A percentile compares a stretch with the other conserved stretches of the same genome.
Conservation (phyloP, 2,329 filamentous ascomycete species). For the Colletotrichum godetiae region DNA sequence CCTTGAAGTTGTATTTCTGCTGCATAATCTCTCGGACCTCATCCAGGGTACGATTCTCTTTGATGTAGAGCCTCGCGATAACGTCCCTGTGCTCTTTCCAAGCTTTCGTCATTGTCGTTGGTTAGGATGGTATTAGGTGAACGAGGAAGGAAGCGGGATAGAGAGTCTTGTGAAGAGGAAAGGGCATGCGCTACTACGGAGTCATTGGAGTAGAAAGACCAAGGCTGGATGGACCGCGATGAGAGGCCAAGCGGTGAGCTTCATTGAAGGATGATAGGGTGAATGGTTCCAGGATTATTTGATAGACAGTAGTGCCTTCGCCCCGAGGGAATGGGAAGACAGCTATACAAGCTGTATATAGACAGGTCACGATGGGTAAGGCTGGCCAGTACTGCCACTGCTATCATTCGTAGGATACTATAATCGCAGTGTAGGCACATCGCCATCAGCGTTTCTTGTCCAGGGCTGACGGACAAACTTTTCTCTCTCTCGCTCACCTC, state of each 20-base stretch:
- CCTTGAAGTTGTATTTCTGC: constrained; percentile 51
- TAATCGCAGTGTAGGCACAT: background rate
- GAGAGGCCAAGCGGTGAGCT: background rate
- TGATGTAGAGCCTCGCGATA: constrained; percentile 55
- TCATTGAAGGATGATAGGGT: background rate
- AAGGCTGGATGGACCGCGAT: background rate
- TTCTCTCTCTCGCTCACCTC: background rate
- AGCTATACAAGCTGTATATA: constrained; percentile 1
- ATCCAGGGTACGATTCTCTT: constrained; percentile 51
- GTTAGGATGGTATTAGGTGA: background rate
- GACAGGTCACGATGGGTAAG: background rate
- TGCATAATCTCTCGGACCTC: constrained; percentile 55
- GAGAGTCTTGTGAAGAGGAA: background rate
- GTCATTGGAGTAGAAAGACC: constrained; percentile 1
- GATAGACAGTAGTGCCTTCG: background rate
- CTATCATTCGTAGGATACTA: background rate
- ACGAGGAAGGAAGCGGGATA: background rate
- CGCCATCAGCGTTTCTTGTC: background rate
- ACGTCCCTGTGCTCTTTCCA: constrained; percentile 51
- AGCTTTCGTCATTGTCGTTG: constrained; percentile 54
- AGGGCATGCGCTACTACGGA: background rate
- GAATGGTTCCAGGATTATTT: background rate
- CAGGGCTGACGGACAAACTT: constrained; percentile 1
- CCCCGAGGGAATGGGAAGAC: background rate
- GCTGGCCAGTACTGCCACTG: background rate